These are phyloP conservation scores for Halteria grandinella DNA, from an alignment of 73 alveolate species.

Conservation along the genomic window DNA sequence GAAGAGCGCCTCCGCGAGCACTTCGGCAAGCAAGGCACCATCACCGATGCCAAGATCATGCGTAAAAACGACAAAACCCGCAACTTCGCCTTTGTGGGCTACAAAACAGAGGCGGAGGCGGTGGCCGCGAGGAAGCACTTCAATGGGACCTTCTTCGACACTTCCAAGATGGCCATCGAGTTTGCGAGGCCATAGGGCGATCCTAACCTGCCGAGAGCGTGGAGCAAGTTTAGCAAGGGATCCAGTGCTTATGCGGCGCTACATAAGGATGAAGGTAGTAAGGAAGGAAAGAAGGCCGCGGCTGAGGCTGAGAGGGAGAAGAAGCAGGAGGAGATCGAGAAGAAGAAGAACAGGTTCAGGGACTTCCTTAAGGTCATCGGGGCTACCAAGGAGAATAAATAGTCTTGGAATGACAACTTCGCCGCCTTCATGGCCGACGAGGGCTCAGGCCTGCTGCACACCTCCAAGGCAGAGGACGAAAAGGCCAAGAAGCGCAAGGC, in stretches of 20 bases:
- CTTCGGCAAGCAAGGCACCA: constrained; percentile 78
- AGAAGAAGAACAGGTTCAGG: constrained; percentile 58
- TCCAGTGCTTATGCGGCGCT: constrained; percentile 56
- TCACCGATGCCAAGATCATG: constrained; percentile 91
- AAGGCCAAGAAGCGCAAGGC: constrained; percentile 23
- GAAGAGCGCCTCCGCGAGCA: constrained; percentile 83
- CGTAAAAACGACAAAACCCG: constrained; percentile 81
- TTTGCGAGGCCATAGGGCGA: constrained; percentile 75
- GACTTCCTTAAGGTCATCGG: constrained; percentile 58
- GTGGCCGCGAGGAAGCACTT: constrained; percentile 79
- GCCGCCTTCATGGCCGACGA: constrained; percentile 50
- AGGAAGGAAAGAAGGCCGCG: constrained; percentile 5
- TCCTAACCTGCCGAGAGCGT: constrained; percentile 53
- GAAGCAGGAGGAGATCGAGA: constrained; percentile 24
- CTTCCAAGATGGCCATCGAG: constrained; percentile 82
- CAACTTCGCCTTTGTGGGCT: constrained; percentile 91
- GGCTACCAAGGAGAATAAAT: constrained; percentile 5
- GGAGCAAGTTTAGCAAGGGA: constrained; percentile 64
- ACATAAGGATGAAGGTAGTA: constrained; percentile 26
- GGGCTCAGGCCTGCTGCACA: constrained; percentile 3
- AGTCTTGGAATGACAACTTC: constrained; percentile 71
- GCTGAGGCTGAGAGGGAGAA: constrained; percentile 39
- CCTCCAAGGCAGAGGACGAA: constrained; percentile 32
- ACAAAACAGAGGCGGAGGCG: constrained; percentile 82
- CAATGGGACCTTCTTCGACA: constrained; percentile 86